Conservation (phyloP, 2,329 filamentous ascomycete genomes). For the Lecanosticta acicola region DNA sequence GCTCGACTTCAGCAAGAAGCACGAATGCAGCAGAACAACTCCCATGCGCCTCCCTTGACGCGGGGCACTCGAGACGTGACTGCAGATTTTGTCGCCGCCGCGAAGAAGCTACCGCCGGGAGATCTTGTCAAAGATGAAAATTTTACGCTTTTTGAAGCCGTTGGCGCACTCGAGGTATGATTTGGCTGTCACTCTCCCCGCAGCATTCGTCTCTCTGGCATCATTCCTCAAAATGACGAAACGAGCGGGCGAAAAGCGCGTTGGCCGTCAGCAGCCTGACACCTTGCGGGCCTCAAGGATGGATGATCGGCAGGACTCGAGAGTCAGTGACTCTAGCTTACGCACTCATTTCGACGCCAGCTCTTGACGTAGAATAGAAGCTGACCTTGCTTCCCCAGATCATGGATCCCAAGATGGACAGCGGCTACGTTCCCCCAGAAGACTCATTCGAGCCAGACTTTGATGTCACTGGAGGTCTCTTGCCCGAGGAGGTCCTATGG, state of each 20-base stretch:
- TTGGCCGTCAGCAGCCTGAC: too few species aligned
- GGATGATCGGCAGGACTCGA: too few species aligned
- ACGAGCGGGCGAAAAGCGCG: neutral
- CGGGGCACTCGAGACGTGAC: conserved; percentile 31
- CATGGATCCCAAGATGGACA: conserved; percentile 99
- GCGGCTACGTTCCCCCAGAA: conserved; percentile 70
- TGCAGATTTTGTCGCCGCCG: conserved; percentile 31
- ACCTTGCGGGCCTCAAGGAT: too few species aligned
- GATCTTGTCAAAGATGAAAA: conserved; percentile 88
- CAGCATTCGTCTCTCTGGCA: neutral
- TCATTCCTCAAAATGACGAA: neutral
- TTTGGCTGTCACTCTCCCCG: neutral
- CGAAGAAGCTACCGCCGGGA: conserved; percentile 59
- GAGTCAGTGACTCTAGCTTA: too few species aligned
- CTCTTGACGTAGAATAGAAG: neutral
- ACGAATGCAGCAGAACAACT: conserved; percentile 23
- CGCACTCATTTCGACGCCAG: too few species aligned
- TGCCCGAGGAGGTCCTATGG: conserved; percentile 65
- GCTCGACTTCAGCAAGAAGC: conserved; percentile 23
- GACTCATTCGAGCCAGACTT: conserved; percentile 73
- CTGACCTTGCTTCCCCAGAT: conserved; percentile 55
- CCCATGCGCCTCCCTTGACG: neutral
- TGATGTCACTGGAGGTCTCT: conserved; percentile 19
- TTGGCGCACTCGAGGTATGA: conserved; percentile 69
- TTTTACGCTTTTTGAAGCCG: conserved; percentile 91